Evolutionary conservation across 1,139 yeast species (phyloP).

Genomic region (Yamadazyma oceani): DNA sequence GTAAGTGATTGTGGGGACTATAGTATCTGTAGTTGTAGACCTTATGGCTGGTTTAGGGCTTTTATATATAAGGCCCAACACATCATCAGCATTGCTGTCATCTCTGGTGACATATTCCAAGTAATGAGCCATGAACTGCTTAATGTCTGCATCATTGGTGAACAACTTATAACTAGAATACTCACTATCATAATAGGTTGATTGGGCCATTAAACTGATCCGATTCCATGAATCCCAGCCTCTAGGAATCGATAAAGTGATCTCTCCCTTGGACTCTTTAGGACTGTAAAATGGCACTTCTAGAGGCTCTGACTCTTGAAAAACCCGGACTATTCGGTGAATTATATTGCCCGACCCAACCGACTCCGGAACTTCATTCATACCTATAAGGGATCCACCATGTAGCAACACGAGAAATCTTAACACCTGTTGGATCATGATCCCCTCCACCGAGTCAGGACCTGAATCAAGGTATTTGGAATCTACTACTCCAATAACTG

Average conservation of each 20-base stretch:
- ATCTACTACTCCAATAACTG: slow-evolving; percentile 20
- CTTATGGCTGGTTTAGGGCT: no score
- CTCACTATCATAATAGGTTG: slow-evolving; percentile 17
- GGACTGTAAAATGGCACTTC: background rate
- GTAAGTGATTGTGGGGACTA: no score
- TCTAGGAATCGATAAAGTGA: slow-evolving; percentile 41
- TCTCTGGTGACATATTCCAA: slow-evolving; percentile 2
- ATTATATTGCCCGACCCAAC: background rate
- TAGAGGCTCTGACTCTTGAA: background rate
- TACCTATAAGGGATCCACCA: slow-evolving; percentile 32
- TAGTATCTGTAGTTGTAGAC: no score
- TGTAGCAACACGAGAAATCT: slow-evolving; percentile 50
- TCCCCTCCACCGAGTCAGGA: slow-evolving; percentile 21
- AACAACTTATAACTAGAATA: slow-evolving; percentile 6
- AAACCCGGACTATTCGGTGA: background rate
- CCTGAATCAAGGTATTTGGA: slow-evolving; percentile 17
- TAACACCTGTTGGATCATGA: slow-evolving; percentile 49
- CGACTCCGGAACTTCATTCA: background rate
- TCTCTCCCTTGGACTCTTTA: background rate
- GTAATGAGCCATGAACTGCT: slow-evolving; percentile 2
- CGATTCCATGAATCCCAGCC: slow-evolving; percentile 54
- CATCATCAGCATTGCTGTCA: no score
- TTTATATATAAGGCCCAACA: no score
- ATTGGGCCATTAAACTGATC: slow-evolving; percentile 43
- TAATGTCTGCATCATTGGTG: slow-evolving; percentile 1